Evolutionary conservation across 2,329 filamentous ascomycete genomes (phyloP), one percentile per base, ranked within the genome.

Genomic region (Cercospora zeina): DNA sequence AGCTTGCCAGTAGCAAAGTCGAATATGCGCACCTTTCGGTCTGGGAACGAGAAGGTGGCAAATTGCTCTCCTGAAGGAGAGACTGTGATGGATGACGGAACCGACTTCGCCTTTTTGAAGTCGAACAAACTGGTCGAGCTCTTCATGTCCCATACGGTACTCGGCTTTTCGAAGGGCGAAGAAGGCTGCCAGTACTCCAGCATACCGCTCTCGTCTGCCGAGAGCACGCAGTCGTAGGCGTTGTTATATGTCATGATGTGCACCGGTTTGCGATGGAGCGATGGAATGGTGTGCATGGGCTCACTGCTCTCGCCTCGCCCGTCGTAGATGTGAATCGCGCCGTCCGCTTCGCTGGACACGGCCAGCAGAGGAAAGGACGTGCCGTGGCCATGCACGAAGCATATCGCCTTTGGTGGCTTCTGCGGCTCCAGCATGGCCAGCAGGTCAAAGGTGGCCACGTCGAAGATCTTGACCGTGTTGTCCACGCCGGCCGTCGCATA

Each of bases 71-170:
- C 92, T 0, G 89, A 89, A 0, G 93, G 92, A 0, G 95, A 97
- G 51, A 99, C 84, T 0, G 89, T 90, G 54, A 99, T 81, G 10
- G 90, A 90, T 3, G 87, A 86, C 0, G 93, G 93, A 0, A 89
- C 85, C 0, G 92, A 90, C 75, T 96, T 97, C 55, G 90, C 70
- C 77, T 97, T 97, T 73, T 96, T 97, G 80, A 99, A 97, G 58
- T 96, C 93, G 72, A 97, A 99, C 0, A 99, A 82, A 71, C 90
- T 95, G 2, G 95, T 99, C 1, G 90, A 88, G 73, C 91, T 96
- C 78, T 99, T 99, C 78, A 92, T 90, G 68, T 91, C 85, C 74
- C 96, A 99, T 16, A 99, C 92, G 57, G 86, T 91, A 68, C 92
- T 88, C 0, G 95, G 95, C 76, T 97, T 97, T 71, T 96, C 91